Percentiles rank a stretch among this genome's conserved stretches.
phyloP scores from a whole-genome alignment of 1,284 basidiomycete species.

The Naganishia liquefaciens region DNA sequence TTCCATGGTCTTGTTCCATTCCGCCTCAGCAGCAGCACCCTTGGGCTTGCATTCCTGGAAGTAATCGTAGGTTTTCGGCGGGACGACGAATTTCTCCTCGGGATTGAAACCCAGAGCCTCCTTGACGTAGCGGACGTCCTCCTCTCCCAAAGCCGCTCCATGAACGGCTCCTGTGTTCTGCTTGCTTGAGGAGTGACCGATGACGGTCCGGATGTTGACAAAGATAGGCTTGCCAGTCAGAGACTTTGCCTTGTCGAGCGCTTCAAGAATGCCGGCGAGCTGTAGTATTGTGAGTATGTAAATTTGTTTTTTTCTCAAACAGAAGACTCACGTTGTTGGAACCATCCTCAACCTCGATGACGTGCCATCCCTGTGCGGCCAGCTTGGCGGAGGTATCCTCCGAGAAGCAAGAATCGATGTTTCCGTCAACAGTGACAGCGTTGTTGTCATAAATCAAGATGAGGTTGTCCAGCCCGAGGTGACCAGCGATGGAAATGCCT shows the following conservation, averaged over 20 bases:
- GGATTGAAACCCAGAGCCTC: slow-evolving; percentile 44
- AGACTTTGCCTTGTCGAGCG: slow-evolving; percentile 43
- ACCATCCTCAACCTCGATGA: slow-evolving; percentile 48
- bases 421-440: slow-evolving; percentile 51
- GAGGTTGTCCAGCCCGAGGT: slow-evolving; percentile 50
- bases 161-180: slow-evolving; percentile 43
- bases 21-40: slow-evolving; percentile 40
- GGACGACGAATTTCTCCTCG: slow-evolving; percentile 43
- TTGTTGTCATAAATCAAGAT: slow-evolving; percentile 53
- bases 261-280: slow-evolving; percentile 45
- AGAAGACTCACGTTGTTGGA: slow-evolving; percentile 42
- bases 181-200: slow-evolving; percentile 46
- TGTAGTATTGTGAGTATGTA: slow-evolving; percentile 30
- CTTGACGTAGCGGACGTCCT: slow-evolving; percentile 48
- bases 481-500: slow-evolving; percentile 52
- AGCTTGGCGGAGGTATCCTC: slow-evolving; percentile 52
- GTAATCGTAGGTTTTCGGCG: slow-evolving; percentile 43
- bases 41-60: slow-evolving; percentile 41
- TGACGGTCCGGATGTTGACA: slow-evolving; percentile 50
- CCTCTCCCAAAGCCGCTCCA: slow-evolving; percentile 46
- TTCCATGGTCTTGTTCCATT: slow-evolving; percentile 43
- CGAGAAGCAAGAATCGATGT: slow-evolving; percentile 49
- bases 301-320: neutral
- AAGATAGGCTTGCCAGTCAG: slow-evolving; percentile 47
- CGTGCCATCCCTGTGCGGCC: slow-evolving; percentile 46